phyloP scores from a whole-genome alignment of 192 early-diverging fungal species.

The Oehlia diaphana region DNA sequence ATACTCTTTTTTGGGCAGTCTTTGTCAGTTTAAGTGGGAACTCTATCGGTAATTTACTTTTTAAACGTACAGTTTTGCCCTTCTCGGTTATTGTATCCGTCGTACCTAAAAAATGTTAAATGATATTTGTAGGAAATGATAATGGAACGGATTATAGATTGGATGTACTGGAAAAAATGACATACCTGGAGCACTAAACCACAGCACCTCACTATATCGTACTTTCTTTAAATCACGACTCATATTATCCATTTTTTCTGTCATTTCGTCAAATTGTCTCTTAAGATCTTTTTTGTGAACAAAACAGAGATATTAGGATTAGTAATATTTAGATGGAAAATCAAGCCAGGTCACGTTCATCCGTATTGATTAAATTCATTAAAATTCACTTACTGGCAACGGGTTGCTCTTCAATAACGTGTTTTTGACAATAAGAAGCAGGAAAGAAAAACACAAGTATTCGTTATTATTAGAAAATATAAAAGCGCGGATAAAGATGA shows the following conservation, averaged over 20 bases:
- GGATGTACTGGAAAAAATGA: neutral
- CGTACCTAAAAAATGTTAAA: neutral
- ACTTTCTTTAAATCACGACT: neutral
- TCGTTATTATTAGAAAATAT: too few species aligned
- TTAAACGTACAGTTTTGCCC: neutral
- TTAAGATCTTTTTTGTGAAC: too few species aligned
- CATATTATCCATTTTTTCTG: too few species aligned
- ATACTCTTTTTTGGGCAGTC: too few species aligned
- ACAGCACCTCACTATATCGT: neutral
- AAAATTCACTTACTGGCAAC: too few species aligned
- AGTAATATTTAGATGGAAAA: too few species aligned
- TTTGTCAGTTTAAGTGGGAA: neutral
- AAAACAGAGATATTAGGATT: neutral
- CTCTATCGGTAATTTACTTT: neutral
- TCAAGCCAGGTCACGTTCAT: too few species aligned
- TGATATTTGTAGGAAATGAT: neutral
- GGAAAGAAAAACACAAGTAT: too few species aligned
- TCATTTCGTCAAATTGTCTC: too few species aligned
- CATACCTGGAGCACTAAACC: constrained; percentile 1
- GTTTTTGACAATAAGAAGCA: too few species aligned
- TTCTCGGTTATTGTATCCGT: neutral
- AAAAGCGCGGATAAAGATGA: too few species aligned
- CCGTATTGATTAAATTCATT: neutral
- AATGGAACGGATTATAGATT: neutral
- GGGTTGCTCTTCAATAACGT: too few species aligned